Evolutionary conservation across 306 rosid genomes (phyloP).

Genomic region (Trifolium dubium): DNA sequence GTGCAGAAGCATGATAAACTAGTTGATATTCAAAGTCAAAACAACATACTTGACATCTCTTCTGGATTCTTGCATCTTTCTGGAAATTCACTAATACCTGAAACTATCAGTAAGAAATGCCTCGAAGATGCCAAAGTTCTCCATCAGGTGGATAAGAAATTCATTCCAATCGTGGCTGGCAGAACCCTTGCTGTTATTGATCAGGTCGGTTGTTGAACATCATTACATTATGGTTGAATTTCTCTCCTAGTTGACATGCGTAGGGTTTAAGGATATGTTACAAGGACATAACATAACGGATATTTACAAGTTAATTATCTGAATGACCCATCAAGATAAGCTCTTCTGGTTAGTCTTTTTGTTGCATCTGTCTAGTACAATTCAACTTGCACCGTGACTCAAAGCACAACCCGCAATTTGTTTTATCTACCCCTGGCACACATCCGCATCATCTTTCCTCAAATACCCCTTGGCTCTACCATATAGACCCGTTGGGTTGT

Average conservation of each 20-base stretch:
- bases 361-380: neutral
- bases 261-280: neutral
- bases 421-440: neutral
- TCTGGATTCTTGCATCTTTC: slow-evolving; percentile 88
- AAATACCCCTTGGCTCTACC: neutral
- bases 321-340: slow-evolving; percentile 1
- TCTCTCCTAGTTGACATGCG: slow-evolving; percentile 17
- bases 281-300: neutral
- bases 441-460: neutral
- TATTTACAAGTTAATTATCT: slow-evolving; percentile 2
- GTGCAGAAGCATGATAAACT: slow-evolving; percentile 59
- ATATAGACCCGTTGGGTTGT: neutral
- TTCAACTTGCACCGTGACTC: slow-evolving; percentile 1
- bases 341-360: neutral
- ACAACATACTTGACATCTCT: slow-evolving; percentile 74
- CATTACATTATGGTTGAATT: slow-evolving; percentile 23
- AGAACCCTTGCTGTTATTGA: slow-evolving; percentile 81
- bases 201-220: slow-evolving; percentile 62
- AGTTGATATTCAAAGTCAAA: slow-evolving; percentile 46
- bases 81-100: slow-evolving; percentile 79
- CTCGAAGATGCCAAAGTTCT: slow-evolving; percentile 79
- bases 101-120: slow-evolving; percentile 65
- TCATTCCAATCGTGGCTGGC: slow-evolving; percentile 83
- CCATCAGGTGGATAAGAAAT: slow-evolving; percentile 92
- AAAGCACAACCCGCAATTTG: neutral